Conservation (phyloP, 192 early-diverging fungal genomes). For the Phycomyces nitens region DNA sequence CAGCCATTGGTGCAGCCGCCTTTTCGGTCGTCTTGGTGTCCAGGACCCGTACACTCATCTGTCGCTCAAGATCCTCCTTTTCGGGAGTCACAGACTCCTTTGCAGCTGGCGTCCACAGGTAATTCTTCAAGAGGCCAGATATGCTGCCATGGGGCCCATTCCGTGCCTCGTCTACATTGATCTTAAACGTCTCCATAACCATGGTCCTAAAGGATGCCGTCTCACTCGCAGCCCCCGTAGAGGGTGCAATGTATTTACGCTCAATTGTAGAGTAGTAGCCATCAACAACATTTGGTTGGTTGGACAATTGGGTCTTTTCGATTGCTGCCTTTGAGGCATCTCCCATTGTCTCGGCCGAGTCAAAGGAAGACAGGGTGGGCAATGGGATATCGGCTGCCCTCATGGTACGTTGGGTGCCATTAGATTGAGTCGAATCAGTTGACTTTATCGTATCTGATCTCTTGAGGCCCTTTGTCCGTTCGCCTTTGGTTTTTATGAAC, state of each 20-base stretch:
- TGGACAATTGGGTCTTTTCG: background rate
- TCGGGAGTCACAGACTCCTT: background rate
- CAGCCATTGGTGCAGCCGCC: background rate
- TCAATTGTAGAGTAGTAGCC: slow-evolving; percentile 26
- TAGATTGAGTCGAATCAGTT: too few relatives aligned
- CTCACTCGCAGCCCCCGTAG: slow-evolving; percentile 16
- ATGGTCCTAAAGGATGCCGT: slow-evolving; percentile 27
- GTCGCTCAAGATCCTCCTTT: slow-evolving; percentile 6
- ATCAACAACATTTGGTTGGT: slow-evolving; percentile 9
- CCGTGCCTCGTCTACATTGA: slow-evolving; percentile 11
- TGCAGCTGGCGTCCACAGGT: too few relatives aligned
- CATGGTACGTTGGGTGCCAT: too few relatives aligned
- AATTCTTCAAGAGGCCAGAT: too few relatives aligned
- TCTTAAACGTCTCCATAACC: slow-evolving; percentile 19
- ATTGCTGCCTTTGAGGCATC: background rate
- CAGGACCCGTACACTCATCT: slow-evolving; percentile 3
- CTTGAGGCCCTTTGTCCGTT: background rate
- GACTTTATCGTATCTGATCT: slow-evolving; percentile 1
- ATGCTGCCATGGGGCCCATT: background rate
- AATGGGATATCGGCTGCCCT: too few relatives aligned
- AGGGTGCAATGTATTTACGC: slow-evolving; percentile 25
- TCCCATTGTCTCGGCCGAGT: background rate
- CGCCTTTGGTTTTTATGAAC: background rate
- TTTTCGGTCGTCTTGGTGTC: background rate
- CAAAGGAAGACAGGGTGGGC: background rate